These are phyloP conservation scores for Spathaspora girioi DNA, from an alignment of 805 yeast species.

Conservation along the genomic window DNA sequence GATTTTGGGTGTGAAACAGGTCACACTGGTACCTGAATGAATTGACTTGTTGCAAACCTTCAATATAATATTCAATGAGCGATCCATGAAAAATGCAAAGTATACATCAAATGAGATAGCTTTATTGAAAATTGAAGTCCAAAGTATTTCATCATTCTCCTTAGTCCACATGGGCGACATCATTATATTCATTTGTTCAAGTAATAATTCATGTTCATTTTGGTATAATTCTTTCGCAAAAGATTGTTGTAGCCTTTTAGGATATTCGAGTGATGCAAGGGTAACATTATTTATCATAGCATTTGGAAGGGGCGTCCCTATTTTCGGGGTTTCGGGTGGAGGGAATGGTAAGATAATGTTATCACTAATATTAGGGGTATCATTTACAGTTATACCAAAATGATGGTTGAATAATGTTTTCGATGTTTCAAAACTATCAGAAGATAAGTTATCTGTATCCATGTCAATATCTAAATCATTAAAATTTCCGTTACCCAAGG, in stretches of 20 bases:
- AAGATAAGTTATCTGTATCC: background rate
- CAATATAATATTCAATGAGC: slow-evolving; percentile 25
- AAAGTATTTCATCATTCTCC: slow-evolving; percentile 18
- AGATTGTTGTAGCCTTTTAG: background rate
- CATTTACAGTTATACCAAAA: background rate
- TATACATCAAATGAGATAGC: slow-evolving; percentile 26
- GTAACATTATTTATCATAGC: background rate
- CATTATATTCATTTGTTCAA: background rate
- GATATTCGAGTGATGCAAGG: background rate
- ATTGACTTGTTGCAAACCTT: slow-evolving; percentile 8
- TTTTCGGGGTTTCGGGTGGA: background rate
- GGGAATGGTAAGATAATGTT: background rate
- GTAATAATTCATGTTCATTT: background rate
- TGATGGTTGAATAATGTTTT: background rate
- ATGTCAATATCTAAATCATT: background rate
- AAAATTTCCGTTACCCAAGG: background rate
- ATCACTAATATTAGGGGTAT: background rate
- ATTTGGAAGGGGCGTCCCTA: slow-evolving; percentile 6
- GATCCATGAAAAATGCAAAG: slow-evolving; percentile 35
- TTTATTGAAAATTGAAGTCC: slow-evolving; percentile 29
- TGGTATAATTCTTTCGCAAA: background rate
- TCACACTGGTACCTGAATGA: slow-evolving; percentile 7
- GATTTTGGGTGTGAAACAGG: slow-evolving; percentile 26
- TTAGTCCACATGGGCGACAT: slow-evolving; percentile 24
- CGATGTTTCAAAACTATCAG: background rate